A percentile compares a stretch with the other conserved stretches of the same genome.
Evolutionary conservation across 2,329 filamentous ascomycete species (phyloP).

Genomic region (Fusarium mundagurra): DNA sequence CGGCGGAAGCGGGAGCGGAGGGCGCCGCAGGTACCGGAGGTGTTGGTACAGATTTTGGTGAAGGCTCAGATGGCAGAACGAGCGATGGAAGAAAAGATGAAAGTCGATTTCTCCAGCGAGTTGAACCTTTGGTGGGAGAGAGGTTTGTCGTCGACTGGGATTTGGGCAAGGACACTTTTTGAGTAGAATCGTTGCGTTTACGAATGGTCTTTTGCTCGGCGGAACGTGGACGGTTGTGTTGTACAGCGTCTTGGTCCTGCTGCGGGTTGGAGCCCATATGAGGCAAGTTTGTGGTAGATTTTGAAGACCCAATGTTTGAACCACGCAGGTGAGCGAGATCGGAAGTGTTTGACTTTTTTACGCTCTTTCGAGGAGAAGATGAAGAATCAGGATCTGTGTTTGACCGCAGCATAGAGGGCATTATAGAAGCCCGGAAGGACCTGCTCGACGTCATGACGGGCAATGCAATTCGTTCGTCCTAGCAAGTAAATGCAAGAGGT

Average conservation of each 20-base stretch:
- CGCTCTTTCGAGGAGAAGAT: constrained; percentile 36
- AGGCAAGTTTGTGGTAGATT: constrained; percentile 25
- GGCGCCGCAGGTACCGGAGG: constrained; percentile 24
- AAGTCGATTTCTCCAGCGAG: constrained; percentile 50
- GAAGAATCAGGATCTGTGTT: constrained; percentile 44
- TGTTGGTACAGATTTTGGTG: constrained; percentile 36
- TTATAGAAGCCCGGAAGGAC: constrained; percentile 52
- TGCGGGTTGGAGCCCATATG: constrained; percentile 17
- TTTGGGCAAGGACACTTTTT: constrained; percentile 26
- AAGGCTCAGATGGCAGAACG: constrained; percentile 48
- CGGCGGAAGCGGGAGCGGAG: constrained; percentile 34
- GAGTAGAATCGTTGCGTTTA: constrained; percentile 26
- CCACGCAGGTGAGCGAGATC: constrained; percentile 39
- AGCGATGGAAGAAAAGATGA: constrained; percentile 52
- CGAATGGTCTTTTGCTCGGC: constrained; percentile 31
- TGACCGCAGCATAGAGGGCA: constrained; percentile 50
- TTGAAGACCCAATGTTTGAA: constrained; percentile 25
- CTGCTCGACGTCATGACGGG: constrained; percentile 59
- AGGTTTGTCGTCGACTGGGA: constrained; percentile 33
- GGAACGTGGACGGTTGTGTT: constrained; percentile 30
- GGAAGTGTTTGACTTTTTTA: constrained; percentile 39
- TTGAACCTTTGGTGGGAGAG: constrained; percentile 22
- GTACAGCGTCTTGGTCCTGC: constrained; percentile 31
- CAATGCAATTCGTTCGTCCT: constrained; percentile 8
- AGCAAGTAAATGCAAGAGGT: neutral